A percentile compares a stretch with the other conserved stretches of the same genome.
Conservation (phyloP, 345 rosid genomes). For the Citrus unshiu region DNA sequence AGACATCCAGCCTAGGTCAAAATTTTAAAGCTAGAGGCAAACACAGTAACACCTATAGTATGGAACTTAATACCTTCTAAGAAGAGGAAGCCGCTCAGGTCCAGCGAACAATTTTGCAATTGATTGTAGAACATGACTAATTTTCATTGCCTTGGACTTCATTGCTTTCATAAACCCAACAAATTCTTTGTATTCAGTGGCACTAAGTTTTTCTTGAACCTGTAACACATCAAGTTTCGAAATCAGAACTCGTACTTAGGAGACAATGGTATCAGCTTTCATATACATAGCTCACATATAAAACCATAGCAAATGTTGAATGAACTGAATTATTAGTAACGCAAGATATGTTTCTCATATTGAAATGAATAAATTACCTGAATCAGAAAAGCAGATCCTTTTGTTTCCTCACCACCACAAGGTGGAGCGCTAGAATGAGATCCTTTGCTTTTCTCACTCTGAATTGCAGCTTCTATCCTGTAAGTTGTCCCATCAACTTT, state of each 20-base stretch:
- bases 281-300: background rate
- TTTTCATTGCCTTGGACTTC: constrained; percentile 70
- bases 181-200: constrained; percentile 78
- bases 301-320: background rate
- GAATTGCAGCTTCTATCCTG: constrained; percentile 13
- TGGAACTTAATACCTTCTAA: constrained; percentile 44
- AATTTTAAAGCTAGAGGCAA: background rate
- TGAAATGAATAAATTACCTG: constrained; percentile 42
- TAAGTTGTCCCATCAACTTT: constrained; percentile 23
- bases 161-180: constrained; percentile 79
- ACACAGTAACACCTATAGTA: background rate
- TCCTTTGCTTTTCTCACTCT: constrained; percentile 20
- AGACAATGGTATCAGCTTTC: background rate
- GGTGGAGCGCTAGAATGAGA: constrained; percentile 24
- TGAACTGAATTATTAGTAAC: background rate
- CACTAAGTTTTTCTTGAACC: constrained; percentile 72
- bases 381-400: constrained; percentile 67
- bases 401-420: constrained; percentile 48
- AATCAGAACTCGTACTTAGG: background rate
- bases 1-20: background rate
- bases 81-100: constrained; percentile 66
- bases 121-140: constrained; percentile 53
- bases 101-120: constrained; percentile 66
- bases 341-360: background rate
- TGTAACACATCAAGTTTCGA: constrained; percentile 16